Base-by-base conservation (phyloP, 768 basidiomycete species). In the Leccinum pellstonianum region DNA sequence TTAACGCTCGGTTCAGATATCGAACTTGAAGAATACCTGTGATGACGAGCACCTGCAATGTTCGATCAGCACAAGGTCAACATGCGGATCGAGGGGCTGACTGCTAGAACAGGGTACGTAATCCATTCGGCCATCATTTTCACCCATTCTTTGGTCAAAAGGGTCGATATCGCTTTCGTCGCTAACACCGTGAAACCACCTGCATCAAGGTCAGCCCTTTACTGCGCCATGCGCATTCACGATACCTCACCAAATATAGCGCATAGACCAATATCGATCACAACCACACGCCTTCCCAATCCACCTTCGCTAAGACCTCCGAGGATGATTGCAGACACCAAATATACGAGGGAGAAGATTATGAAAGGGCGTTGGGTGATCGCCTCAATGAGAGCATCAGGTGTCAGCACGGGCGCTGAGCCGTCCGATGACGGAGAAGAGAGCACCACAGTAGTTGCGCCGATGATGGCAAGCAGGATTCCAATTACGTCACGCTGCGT, bases 111-210 rank as follows among this genome's bases (percentile, higher is more conserved):
- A 17, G 91, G 90, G 70, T 94, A 95, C 8, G 91, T 91, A 59
- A 95, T 86, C 87, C 87, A 88, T 58, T 87, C 80, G 10, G 80
- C 77, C 75, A 95, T 90, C 62, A 93, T 86, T 14, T 84, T 79
- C 25, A 90, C 75, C 81, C 91, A 90, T 70, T 90, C 79, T 64
- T 85, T 77, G 29, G 92, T 92, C 51, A 98, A 76, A 21, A 99
- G 78, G 0, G 89, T 92, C 14, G 94, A 95, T 47, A 96, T 73
- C 0, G 91, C 96, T 70, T 99, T 98, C 9, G 96, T 98, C 1
- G 91, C 85, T 2, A 99, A 79, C 0, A 98, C 96, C 4, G 95
- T 96, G 73, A 94, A 98, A 3, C 91, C 93, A n/a, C 92, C 91
- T 91, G 54, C 54, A 37, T 49, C 29, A 50, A 43, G 5, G 48